Base-by-base conservation (phyloP, 2,329 filamentous ascomycete genomes). In the Fonsecaea multimorphosa region DNA sequence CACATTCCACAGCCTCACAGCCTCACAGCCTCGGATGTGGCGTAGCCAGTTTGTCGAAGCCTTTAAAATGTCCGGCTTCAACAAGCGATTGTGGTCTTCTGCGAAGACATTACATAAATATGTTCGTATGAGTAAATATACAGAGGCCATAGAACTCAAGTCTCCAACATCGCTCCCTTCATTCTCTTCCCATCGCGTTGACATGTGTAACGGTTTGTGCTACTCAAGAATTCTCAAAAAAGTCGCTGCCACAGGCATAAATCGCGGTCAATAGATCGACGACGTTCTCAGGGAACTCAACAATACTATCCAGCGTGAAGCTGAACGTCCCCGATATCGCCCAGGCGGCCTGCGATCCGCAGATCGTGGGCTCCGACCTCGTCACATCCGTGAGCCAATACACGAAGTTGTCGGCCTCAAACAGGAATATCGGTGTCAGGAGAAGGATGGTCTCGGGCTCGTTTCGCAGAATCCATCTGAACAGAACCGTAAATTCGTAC, bases 361-460 rank as follows among this genome's bases (percentile, higher is more conserved):
- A 44, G 19, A 57, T 24, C 7, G 64, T 52, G 7, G 64, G 52
- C 51, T 57, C 51, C 22, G 32, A 22, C 8, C 51, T 29, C 22
- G 64, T 66, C 14, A 65, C 61, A 22, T 66, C 64, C 19, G 61
- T 66, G 5, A 66, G 24, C 64, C 64, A 66, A 27, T 65, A 29
- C 31, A 66, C 60, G 19, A 66, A 64, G 38, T 31, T 22, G 19
- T 64, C 61, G 24, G 61, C 61, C 16, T 34, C 36, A 7, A 60
- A 31, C 19, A 58, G 36, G 38, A 66, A 58, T 9, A 58, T 34
- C 11, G 61, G 64, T 7, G 54, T 58, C 22, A 60, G 19, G 31
- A 59, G 53, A 16, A 38, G 34, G 29, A 66, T 65, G 24, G 61
- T 64, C 60, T 31, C 51, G 5, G 49, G 31, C 8, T 52, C 57